Base-by-base conservation (phyloP, 352 stramenopile species). In the Pythium plurisporium region DNA sequence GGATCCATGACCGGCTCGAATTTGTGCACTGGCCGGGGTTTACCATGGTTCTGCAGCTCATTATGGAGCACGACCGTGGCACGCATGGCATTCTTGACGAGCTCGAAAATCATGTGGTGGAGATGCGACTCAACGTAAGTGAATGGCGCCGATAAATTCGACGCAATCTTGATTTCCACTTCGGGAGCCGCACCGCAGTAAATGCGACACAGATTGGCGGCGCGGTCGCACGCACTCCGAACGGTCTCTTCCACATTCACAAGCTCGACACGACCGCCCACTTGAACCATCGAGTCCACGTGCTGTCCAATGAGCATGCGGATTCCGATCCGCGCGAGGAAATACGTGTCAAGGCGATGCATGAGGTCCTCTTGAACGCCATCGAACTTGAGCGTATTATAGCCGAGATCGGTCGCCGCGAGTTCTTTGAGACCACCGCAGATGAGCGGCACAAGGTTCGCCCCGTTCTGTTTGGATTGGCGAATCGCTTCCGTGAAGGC, bases 51-150 rank as follows among this genome's bases (percentile, higher is more conserved):
- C 27, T 63, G 56, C 1, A 68, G 59, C n/a, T 95, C 82, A 14
- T 86, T 84, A 61, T 99, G 94, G 65, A 89, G 83, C 70, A 99
- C 96, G 25, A 98, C 82, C 2, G 96, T 99, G 7, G 97, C 97
- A 42, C 96, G 82, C 96, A 99, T 99, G 29, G 87, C 88, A 70
- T 99, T 99, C 74, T 99, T 99, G 29, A 99, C 72, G 5, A 99
- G 70, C 74, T 99, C 97, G 54, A 99, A 96, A 4, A 69, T 76
- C 81, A 93, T 93, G 72, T 93, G 83, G 41, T 93, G 83, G 50
- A 93, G 62, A 45, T 93, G 83, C 33, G 80, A 91, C 36, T 84
- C 68, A 38, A 93, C 72, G 66, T 93, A 93, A 54, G 87, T 89
- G 58, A 93, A 82, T 23, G 80, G 81, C n/a, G 76, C 72, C 22